phyloP scores from a whole-genome alignment of 208 protist species.

The Herpetomonas samuelpessoai region DNA sequence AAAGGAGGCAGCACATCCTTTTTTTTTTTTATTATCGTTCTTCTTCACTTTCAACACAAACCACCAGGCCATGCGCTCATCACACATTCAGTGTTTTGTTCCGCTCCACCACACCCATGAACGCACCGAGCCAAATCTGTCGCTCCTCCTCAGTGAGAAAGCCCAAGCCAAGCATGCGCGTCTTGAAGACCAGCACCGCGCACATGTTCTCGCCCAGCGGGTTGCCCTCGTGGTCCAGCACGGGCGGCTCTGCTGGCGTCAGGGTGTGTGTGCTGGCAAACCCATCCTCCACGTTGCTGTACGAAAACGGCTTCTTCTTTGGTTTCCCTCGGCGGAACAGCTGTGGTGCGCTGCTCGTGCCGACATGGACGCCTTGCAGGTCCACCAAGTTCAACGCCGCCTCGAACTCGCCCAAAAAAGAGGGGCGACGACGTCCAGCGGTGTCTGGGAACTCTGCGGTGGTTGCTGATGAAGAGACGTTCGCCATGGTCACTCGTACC shows the following conservation, averaged over 20 bases:
- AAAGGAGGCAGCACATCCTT: no score
- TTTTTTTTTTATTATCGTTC: conserved; percentile 1
- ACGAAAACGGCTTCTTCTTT: conserved; percentile 10
- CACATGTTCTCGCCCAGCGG: conserved; percentile 44
- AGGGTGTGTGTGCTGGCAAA: no score
- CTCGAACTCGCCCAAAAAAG: conserved; percentile 14
- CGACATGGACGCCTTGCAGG: conserved; percentile 44
- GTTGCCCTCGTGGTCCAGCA: conserved; percentile 38
- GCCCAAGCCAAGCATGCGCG: conserved; percentile 41
- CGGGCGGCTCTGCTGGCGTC: background rate
- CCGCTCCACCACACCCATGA: conserved; percentile 71
- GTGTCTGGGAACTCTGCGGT: no score
- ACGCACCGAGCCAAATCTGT: conserved; percentile 59
- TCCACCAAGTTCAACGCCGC: conserved; percentile 43
- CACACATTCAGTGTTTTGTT: conserved; percentile 33
- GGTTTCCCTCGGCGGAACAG: background rate
- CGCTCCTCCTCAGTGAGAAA: conserved; percentile 59
- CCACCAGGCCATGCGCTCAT: background rate
- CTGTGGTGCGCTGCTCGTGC: conserved; percentile 10
- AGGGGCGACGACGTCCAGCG: background rate
- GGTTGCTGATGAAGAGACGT: background rate
- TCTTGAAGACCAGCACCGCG: conserved; percentile 49
- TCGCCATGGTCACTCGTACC: background rate
- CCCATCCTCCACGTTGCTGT: background rate
- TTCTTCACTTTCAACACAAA: background rate